Conservation (phyloP, 164 flowering plant species). For the Nymphaea colorata region DNA sequence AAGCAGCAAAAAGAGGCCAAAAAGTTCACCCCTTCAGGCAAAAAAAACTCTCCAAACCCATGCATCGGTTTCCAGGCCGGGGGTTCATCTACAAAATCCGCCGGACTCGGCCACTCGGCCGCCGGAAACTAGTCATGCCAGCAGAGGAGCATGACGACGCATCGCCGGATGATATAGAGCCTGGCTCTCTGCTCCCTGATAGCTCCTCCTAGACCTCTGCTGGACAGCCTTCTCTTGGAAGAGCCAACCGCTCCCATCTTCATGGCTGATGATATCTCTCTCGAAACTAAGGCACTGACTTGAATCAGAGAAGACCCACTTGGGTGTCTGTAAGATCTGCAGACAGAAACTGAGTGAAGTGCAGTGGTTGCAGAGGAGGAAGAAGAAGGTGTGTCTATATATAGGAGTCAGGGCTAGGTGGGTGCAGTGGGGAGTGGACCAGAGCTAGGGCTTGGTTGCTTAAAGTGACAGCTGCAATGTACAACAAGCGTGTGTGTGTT, state of each 20-base stretch:
- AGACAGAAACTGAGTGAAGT: background rate
- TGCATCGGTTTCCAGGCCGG: no score
- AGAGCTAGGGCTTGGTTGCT: background rate
- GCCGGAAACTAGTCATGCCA: slow-evolving; percentile 5
- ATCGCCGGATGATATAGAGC: slow-evolving; percentile 14
- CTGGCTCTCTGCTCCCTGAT: slow-evolving; percentile 26
- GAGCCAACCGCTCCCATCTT: background rate
- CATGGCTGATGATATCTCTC: background rate
- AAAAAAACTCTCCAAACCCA: no score
- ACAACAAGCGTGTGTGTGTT: background rate
- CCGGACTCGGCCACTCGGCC: no score
- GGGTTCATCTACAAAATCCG: no score
- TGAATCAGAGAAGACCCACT: background rate
- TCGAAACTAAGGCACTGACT: background rate
- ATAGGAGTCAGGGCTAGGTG: background rate
- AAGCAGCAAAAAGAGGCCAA: no score
- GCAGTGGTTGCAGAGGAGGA: background rate
- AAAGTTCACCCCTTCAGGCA: no score
- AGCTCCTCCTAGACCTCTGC: slow-evolving; percentile 50
- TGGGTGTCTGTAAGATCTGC: background rate
- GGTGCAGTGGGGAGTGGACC: background rate
- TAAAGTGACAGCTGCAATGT: background rate
- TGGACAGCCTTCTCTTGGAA: slow-evolving; percentile 33
- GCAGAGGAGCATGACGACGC: slow-evolving; percentile 10
- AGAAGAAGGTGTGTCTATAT: background rate